Base-by-base conservation (phyloP, 2,329 filamentous ascomycete genomes). In the Claviceps quebecensis region DNA sequence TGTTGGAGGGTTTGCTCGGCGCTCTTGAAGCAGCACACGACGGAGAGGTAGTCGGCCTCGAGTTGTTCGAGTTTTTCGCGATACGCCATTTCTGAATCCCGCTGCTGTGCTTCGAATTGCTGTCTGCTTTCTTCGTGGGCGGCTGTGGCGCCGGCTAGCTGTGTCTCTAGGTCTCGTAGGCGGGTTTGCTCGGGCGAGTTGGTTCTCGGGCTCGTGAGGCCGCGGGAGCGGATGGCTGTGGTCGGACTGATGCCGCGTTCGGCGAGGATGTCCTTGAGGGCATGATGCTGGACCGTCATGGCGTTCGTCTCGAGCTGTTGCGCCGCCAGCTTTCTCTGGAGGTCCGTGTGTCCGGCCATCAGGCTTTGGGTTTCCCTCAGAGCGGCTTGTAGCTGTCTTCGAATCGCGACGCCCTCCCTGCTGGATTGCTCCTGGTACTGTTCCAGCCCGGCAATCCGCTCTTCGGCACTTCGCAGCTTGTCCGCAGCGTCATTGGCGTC, bases 1-100 rank as follows among this genome's bases (percentile, higher is more conserved):
- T 94, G 91, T 68, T 93, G 90, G 47, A 98, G 79, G 89, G 98
- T 96, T 77, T 96, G 97, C 69, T 98, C 93, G 1, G 93, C 97
- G 53, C 93, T 93, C 68, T 95, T 94, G 58, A 98, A 87, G 63
- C 98, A 98, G 67, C 96, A 93, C 48, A 97, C 90, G 16, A 93
- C 91, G 43, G 93, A 95, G 67, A 96, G 89, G 65, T 98, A 96
- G 66, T 98, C 93, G 64, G 90, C 95, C 69, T 97, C 90, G 36
- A 98, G 80, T 63, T 95, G 90, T 53, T 87, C 80, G 49, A 98
- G 76, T 67, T 96, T 96, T 65, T 96, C 90, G 55, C 90, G 86
- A 70, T 95, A 97, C 46, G 86, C 80, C 51, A 81, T 77, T 64
- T 95, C 91, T n/a, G 88, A 84, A 61, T 95, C 87, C 59, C 93